These are phyloP conservation scores for Inonotus obliquus DNA, from an alignment of 1,284 basidiomycete species.

Conservation along the genomic window DNA sequence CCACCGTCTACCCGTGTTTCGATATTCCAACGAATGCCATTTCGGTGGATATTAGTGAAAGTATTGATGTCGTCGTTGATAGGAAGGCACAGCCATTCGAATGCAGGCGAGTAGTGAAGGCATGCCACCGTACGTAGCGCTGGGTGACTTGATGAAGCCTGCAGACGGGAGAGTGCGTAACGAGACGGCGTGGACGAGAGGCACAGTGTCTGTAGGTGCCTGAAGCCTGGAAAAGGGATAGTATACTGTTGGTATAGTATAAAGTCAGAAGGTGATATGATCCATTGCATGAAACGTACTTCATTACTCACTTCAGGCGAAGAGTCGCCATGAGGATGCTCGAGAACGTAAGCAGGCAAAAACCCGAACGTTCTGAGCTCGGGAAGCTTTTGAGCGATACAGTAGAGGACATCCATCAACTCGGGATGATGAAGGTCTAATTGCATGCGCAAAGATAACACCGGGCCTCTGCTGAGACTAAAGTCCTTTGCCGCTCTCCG, in stretches of 20 bases:
- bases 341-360: slow-evolving; percentile 1
- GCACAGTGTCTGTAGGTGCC: slow-evolving; percentile 9
- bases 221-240: slow-evolving; percentile 3
- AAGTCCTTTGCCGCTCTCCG: slow-evolving; percentile 1
- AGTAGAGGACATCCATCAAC: not conserved
- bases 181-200: slow-evolving; percentile 8
- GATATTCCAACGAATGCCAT: not conserved
- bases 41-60: not conserved
- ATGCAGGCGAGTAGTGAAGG: slow-evolving; percentile 9
- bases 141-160: not conserved
- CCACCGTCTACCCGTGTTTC: not conserved
- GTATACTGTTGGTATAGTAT: not conserved
- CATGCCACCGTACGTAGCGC: slow-evolving; percentile 11
- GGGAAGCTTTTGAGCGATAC: not conserved
- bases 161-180: not conserved
- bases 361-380: slow-evolving; percentile 1
- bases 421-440: not conserved
- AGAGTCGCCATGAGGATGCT: not conserved
- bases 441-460: slow-evolving; percentile 1
- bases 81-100: slow-evolving; percentile 14
- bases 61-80: not conserved
- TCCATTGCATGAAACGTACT: not conserved
- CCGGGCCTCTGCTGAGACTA: not conserved
- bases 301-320: not conserved
- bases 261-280: not conserved